Base-by-base conservation (phyloP, 495 filamentous ascomycete species). In the Xylaria venustula region DNA sequence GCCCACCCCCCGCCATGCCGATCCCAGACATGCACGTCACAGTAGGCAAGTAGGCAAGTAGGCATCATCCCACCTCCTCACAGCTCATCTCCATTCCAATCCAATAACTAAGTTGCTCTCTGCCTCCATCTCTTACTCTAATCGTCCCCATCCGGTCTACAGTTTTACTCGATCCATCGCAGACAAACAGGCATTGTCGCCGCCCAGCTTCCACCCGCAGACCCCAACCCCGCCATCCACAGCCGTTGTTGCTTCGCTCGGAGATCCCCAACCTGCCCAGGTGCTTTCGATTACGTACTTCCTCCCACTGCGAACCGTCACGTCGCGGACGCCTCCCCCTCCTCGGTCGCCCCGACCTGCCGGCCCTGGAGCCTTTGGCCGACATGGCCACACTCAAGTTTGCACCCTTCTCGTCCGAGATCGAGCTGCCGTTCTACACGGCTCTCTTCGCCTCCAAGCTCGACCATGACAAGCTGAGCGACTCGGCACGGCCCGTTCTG, bases 391-490 rank as follows among this genome's bases (percentile, higher is more conserved):
- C 78, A 44, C 73, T 75, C 41, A 73, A 77, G 66, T 98, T 92
- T 75, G 88, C 90, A 44, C 86, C 92, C 0, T 98, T 96, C 82
- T 82, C 85, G 23, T 97, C 93, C 26, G 92, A 97, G 75, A 90
- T 98, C 64, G 94, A 98, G 68, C 80, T 97, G 22, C 91, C 91
- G 20, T 98, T 98, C 73, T 98, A 97, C 69, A 88, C 89, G 37
- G 86, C 91, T 37, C 84, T 98, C 23, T 92, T 93, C 46, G 85
- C 87, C 8, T 89, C 85, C 51, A 98, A 98, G 74, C 90, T 98
- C 67, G 91, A 98, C 68, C 88, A 96, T 84, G 94, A 97, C 75
- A 95, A 90, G 78, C 89, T 98, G 41, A 88, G 96, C 73, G 92
- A 94, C 67, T 94, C 94, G 15, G 89, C 92, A 20, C 89, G 93